Percentiles rank a stretch among this genome's conserved stretches.
Conservation (phyloP, 1,284 basidiomycete species). For the Volvariella surrecta region DNA sequence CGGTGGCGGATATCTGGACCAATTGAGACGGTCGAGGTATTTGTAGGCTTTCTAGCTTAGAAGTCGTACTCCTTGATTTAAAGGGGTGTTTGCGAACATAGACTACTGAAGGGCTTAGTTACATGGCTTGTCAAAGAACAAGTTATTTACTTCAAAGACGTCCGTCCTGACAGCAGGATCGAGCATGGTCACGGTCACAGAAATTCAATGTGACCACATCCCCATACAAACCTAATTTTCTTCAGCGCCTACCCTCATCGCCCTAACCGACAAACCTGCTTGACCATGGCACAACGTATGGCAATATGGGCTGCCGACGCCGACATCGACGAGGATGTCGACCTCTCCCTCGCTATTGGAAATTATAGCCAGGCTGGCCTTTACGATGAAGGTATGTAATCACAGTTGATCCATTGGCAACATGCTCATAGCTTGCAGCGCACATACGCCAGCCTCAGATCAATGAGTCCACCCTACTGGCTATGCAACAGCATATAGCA, state of each 20-base stretch:
- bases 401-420: neutral
- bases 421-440: slow-evolving; percentile 15
- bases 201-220: slow-evolving; percentile 18
- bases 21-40: too few species aligned
- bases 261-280: neutral
- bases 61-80: too few species aligned
- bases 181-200: slow-evolving; percentile 16
- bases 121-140: too few species aligned
- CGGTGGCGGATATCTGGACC: too few species aligned
- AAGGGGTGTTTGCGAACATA: too few species aligned
- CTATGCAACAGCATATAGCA: slow-evolving; percentile 72
- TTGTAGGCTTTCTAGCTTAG: too few species aligned
- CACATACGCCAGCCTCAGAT: slow-evolving; percentile 49
- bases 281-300: slow-evolving; percentile 51
- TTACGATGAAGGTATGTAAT: slow-evolving; percentile 58
- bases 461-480: slow-evolving; percentile 56
- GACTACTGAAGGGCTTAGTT: too few species aligned
- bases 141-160: too few species aligned
- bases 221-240: too few species aligned
- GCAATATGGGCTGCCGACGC: slow-evolving; percentile 61
- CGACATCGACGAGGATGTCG: slow-evolving; percentile 72
- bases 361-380: slow-evolving; percentile 58
- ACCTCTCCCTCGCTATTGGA: slow-evolving; percentile 62
- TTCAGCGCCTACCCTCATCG: neutral
- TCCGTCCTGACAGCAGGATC: neutral